Evolutionary conservation across 2,329 filamentous ascomycete genomes (phyloP).

Genomic region (Rutstroemia sydowiana): DNA sequence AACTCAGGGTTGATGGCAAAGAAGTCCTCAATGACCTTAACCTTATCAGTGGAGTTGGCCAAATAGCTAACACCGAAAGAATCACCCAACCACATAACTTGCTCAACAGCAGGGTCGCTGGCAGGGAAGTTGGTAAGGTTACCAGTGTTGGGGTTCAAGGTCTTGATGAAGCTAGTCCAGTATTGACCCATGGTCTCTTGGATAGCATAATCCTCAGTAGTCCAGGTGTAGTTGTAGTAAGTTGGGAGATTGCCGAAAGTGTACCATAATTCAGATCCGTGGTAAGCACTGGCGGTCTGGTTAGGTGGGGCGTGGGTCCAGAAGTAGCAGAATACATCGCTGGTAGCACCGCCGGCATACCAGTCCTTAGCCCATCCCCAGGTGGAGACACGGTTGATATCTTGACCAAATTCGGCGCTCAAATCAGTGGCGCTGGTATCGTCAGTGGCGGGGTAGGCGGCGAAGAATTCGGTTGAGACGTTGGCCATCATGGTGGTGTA

Average conservation of each 20-base stretch:
- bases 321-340: conserved; percentile 28
- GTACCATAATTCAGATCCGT: conserved; percentile 28
- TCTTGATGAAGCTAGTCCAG: conserved; percentile 61
- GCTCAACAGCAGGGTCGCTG: not conserved
- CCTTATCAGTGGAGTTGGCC: not conserved
- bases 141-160: not conserved
- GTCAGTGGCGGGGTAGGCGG: conserved; percentile 10
- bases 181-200: conserved; percentile 48
- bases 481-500: not conserved
- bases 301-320: conserved; percentile 27
- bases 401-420: conserved; percentile 23
- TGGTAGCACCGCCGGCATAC: conserved; percentile 19
- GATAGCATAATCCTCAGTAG: conserved; percentile 22
- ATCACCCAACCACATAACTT: not conserved
- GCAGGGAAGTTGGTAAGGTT: not conserved
- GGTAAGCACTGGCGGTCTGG: conserved; percentile 21
- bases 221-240: conserved; percentile 15
- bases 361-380: conserved; percentile 27
- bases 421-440: conserved; percentile 15
- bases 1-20: not conserved
- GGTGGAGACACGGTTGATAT: conserved; percentile 23
- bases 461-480: conserved; percentile 7
- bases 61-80: not conserved
- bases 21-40: not conserved
- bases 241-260: conserved; percentile 28